phyloP scores from a whole-genome alignment of 116 monocot genomes.

The Trichopus zeylanicus region DNA sequence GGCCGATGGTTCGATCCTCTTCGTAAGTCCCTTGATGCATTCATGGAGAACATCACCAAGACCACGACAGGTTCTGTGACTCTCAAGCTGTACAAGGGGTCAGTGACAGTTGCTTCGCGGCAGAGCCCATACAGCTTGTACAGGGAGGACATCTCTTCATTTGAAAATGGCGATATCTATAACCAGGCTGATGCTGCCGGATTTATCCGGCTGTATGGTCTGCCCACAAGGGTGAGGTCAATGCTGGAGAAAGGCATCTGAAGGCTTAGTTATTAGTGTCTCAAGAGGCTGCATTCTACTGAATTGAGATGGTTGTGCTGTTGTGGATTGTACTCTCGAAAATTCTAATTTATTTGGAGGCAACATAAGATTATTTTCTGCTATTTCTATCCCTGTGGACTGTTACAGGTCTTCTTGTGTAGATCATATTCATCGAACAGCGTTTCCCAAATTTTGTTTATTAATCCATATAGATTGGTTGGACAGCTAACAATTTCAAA shows the following conservation, averaged over 20 bases:
- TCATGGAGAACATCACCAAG: slow-evolving; percentile 65
- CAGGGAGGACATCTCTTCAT: slow-evolving; percentile 85
- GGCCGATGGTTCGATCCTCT: slow-evolving; percentile 92
- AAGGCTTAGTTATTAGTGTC: slow-evolving; percentile 1
- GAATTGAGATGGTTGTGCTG: too few relatives aligned
- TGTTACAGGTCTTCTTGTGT: too few relatives aligned
- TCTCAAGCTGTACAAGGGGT: slow-evolving; percentile 88
- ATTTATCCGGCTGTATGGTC: slow-evolving; percentile 85
- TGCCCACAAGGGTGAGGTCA: slow-evolving; percentile 78
- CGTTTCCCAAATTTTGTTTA: too few relatives aligned
- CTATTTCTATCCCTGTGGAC: too few relatives aligned
- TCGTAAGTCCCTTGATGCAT: slow-evolving; percentile 67
- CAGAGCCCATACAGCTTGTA: slow-evolving; percentile 76
- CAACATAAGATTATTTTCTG: too few relatives aligned
- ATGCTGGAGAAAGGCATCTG: slow-evolving; percentile 57
- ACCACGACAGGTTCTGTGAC: slow-evolving; percentile 73
- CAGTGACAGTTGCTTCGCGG: slow-evolving; percentile 42
- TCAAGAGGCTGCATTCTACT: too few relatives aligned
- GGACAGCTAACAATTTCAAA: too few relatives aligned
- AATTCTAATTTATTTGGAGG: too few relatives aligned
- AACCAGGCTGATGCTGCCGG: slow-evolving; percentile 95
- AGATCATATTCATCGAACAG: too few relatives aligned
- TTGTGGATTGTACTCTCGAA: too few relatives aligned
- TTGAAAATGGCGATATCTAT: slow-evolving; percentile 82
- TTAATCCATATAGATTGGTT: too few relatives aligned